Evolutionary conservation across 495 filamentous ascomycete genomes (phyloP).

Genomic region (Pseudevernia furfuracea): DNA sequence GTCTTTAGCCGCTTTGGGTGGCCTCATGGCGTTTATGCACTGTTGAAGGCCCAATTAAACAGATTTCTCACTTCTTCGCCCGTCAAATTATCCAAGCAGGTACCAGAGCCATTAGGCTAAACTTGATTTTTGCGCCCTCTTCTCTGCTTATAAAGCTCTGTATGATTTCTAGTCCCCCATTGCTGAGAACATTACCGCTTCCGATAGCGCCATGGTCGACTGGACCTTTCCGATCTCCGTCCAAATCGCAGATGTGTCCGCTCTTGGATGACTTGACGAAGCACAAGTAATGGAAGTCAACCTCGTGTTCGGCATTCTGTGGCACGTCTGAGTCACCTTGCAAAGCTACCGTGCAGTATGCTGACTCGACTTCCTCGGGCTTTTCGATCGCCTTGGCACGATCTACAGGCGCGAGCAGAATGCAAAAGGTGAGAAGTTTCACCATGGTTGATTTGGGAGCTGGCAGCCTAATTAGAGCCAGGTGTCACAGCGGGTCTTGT

Average conservation of each 20-base stretch:
- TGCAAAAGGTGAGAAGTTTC: neutral
- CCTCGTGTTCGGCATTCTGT: neutral
- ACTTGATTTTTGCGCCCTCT: too few species aligned
- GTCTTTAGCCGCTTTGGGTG: too few species aligned
- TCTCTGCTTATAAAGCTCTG: too few species aligned
- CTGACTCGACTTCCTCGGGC: slow-evolving; percentile 3
- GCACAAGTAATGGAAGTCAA: slow-evolving; percentile 15
- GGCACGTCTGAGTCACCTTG: slow-evolving; percentile 12
- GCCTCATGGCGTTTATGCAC: too few species aligned
- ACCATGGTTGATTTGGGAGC: neutral
- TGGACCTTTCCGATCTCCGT: neutral
- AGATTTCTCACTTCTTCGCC: too few species aligned
- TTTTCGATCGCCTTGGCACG: slow-evolving; percentile 8
- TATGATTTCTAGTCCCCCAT: too few species aligned
- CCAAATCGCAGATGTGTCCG: neutral
- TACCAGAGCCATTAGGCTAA: too few species aligned
- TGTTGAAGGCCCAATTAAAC: too few species aligned
- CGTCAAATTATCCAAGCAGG: too few species aligned
- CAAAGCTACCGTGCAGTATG: neutral
- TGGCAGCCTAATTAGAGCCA: neutral
- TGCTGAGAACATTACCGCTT: too few species aligned
- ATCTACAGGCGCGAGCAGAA: neutral
- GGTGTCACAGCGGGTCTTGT: too few species aligned
- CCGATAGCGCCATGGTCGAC: neutral
- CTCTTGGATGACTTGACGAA: slow-evolving; percentile 9